Evolutionary conservation across 106 monocot species (phyloP).

Genomic region (Platanthera zijinensis): DNA sequence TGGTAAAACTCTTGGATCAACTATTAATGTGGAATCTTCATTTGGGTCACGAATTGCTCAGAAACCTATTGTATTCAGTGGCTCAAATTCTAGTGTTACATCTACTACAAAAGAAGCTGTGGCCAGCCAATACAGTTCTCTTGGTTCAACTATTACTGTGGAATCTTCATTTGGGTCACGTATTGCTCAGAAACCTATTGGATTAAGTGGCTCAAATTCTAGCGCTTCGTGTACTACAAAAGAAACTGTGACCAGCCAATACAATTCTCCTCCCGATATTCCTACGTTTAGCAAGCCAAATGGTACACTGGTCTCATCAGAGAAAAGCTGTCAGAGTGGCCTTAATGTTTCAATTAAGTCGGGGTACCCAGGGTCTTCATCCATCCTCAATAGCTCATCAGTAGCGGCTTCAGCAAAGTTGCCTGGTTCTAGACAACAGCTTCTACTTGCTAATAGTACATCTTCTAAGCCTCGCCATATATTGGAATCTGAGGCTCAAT

Average conservation of each 20-base stretch:
- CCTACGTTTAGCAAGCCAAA: constrained; percentile 11
- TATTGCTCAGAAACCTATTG: constrained; percentile 10
- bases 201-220: constrained; percentile 8
- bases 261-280: constrained; percentile 12
- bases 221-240: neutral
- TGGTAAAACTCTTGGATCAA: neutral
- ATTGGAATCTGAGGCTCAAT: constrained; percentile 37
- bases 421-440: constrained; percentile 9
- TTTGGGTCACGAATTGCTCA: constrained; percentile 15
- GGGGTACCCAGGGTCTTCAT: constrained; percentile 14
- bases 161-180: constrained; percentile 16
- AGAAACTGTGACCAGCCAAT: neutral
- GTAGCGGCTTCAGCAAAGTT: constrained; percentile 6
- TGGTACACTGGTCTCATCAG: constrained; percentile 12
- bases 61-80: constrained; percentile 14
- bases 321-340: constrained; percentile 11
- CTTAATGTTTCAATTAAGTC: constrained; percentile 6
- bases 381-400: constrained; percentile 14
- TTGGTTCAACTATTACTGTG: constrained; percentile 9
- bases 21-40: constrained; percentile 4
- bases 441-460: constrained; percentile 19
- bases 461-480: constrained; percentile 21
- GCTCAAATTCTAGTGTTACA: neutral
- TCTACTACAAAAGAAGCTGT: neutral
- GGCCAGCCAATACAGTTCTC: neutral